Evolutionary conservation across 345 rosid genomes (phyloP).

Genomic region (Erodium maritimum): DNA sequence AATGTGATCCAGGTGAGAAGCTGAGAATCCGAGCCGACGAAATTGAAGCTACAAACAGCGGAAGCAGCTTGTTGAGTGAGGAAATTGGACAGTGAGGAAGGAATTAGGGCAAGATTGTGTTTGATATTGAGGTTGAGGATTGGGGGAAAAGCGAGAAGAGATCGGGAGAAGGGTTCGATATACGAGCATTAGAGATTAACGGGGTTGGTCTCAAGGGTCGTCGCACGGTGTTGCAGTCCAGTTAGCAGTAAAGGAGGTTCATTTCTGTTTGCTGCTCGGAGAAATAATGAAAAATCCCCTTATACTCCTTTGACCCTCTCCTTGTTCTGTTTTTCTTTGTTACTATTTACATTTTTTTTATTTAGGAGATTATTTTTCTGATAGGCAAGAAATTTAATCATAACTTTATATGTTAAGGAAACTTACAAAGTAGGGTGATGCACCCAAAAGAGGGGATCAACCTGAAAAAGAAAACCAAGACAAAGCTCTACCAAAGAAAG

Average conservation of each 20-base stretch:
- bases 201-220: constrained; percentile 2
- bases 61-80: background rate
- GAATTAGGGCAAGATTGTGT: background rate
- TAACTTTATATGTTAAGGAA: too few species aligned
- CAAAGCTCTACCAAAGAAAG: too few species aligned
- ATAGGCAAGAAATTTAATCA: too few species aligned
- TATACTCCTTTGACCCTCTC: background rate
- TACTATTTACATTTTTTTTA: too few species aligned
- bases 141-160: background rate
- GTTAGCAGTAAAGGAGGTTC: background rate
- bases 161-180: constrained; percentile 4
- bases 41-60: background rate
- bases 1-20: background rate
- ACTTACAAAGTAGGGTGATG: too few species aligned
- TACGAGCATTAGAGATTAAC: constrained; percentile 1
- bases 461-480: too few species aligned
- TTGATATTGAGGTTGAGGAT: background rate
- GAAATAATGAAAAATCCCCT: too few species aligned
- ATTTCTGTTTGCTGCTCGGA: background rate
- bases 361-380: too few species aligned
- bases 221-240: background rate
- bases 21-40: background rate
- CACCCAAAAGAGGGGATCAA: too few species aligned
- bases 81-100: background rate
- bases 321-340: background rate